A percentile compares a stretch with the other conserved stretches of the same genome.
Evolutionary conservation across 2,329 filamentous ascomycete species (phyloP).

Genomic region (Hymenoscyphus repandus): DNA sequence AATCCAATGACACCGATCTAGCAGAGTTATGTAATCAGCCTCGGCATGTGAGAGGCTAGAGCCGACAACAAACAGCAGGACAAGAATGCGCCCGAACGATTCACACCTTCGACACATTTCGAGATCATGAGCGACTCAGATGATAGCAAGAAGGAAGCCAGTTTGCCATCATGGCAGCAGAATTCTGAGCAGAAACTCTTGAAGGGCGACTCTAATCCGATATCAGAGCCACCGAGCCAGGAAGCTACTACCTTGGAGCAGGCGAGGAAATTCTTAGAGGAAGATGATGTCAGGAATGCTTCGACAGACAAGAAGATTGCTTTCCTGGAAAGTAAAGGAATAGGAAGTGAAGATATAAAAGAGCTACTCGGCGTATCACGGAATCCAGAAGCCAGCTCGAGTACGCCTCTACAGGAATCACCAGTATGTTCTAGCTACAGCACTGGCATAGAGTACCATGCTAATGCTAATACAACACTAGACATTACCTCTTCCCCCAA

Average conservation of each 20-base stretch:
- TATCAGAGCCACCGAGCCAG: slow-evolving; percentile 12
- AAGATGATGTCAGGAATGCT: slow-evolving; percentile 65
- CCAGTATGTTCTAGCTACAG: slow-evolving; percentile 1
- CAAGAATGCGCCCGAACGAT: slow-evolving; percentile 4
- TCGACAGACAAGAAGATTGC: slow-evolving; percentile 66
- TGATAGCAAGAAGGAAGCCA: slow-evolving; percentile 12
- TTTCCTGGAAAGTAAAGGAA: slow-evolving; percentile 74
- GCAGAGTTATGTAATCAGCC: slow-evolving; percentile 20
- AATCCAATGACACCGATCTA: background rate
- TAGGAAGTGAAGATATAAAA: slow-evolving; percentile 63
- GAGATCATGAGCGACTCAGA: slow-evolving; percentile 28
- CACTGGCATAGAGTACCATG: slow-evolving; percentile 7
- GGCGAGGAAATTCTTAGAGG: slow-evolving; percentile 70
- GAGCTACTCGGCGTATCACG: slow-evolving; percentile 47
- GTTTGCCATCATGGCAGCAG: slow-evolving; percentile 25
- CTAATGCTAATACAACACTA: slow-evolving; percentile 4
- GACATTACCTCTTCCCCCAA: slow-evolving; percentile 9
- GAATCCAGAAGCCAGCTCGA: slow-evolving; percentile 24
- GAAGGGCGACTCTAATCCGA: slow-evolving; percentile 3
- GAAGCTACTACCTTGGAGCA: slow-evolving; percentile 49
- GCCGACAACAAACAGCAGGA: slow-evolving; percentile 5
- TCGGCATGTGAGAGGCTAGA: slow-evolving; percentile 12
- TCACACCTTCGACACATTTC: background rate
- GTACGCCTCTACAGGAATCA: background rate
- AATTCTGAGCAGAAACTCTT: slow-evolving; percentile 10